Conservation (phyloP, 2,329 filamentous ascomycete species). For the Talaromyces marneffei region DNA sequence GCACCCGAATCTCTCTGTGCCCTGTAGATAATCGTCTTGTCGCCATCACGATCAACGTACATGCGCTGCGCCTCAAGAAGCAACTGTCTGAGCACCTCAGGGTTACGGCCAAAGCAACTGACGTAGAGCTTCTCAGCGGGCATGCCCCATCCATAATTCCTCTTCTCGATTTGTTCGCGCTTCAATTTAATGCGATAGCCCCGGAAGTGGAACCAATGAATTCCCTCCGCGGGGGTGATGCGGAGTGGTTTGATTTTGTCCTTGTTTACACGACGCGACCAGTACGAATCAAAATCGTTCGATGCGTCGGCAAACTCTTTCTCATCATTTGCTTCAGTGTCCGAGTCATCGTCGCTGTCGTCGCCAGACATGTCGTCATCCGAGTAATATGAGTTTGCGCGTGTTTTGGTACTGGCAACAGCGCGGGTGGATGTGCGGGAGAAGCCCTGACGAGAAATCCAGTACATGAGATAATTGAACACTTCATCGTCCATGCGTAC, state of each 20-base stretch:
- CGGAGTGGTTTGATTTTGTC: slow-evolving; percentile 32
- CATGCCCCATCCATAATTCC: slow-evolving; percentile 17
- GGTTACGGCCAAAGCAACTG: slow-evolving; percentile 32
- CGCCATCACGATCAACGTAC: slow-evolving; percentile 32
- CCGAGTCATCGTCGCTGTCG: slow-evolving; percentile 26
- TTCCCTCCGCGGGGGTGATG: slow-evolving; percentile 64
- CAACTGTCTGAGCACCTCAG: slow-evolving; percentile 29
- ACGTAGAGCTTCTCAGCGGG: slow-evolving; percentile 30
- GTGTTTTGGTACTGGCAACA: slow-evolving; percentile 59
- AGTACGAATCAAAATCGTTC: slow-evolving; percentile 37
- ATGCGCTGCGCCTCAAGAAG: slow-evolving; percentile 32
- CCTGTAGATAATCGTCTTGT: slow-evolving; percentile 36
- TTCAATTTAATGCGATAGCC: slow-evolving; percentile 45
- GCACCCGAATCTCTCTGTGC: slow-evolving; percentile 21
- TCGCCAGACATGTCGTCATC: slow-evolving; percentile 24
- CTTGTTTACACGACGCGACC: slow-evolving; percentile 34
- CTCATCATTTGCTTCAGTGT: slow-evolving; percentile 29
- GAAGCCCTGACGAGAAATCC: slow-evolving; percentile 60
- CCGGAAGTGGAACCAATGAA: slow-evolving; percentile 64
- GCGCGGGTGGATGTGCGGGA: slow-evolving; percentile 56
- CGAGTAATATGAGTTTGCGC: slow-evolving; percentile 27
- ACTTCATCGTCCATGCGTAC: slow-evolving; percentile 66
- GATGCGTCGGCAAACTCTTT: slow-evolving; percentile 41
- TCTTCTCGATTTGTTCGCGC: slow-evolving; percentile 25
- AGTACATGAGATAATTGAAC: slow-evolving; percentile 66